A percentile compares a stretch with the other conserved stretches of the same genome.
phyloP scores from a whole-genome alignment of 2,329 filamentous ascomycete genomes.

The Rutstroemia sydowiana region DNA sequence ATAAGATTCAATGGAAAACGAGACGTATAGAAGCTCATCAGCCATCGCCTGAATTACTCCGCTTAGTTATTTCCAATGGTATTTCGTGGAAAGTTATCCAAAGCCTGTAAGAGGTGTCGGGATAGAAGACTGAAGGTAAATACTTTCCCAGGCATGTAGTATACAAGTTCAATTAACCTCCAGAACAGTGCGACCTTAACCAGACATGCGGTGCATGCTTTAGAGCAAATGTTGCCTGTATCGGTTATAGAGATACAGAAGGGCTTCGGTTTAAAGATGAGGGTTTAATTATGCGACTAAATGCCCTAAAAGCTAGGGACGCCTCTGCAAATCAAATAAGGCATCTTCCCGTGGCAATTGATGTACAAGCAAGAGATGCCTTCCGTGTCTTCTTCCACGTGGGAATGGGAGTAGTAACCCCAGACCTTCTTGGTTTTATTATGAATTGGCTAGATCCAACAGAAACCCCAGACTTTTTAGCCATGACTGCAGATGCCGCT shows the following conservation, averaged over 20 bases:
- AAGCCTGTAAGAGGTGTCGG: conserved; percentile 18
- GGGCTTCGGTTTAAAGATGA: conserved; percentile 12
- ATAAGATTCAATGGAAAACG: too few species aligned
- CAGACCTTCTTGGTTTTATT: conserved; percentile 7
- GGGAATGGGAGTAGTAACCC: not conserved
- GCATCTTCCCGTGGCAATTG: conserved; percentile 7
- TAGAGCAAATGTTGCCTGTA: conserved; percentile 8
- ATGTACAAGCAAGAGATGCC: conserved; percentile 9
- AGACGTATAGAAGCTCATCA: too few species aligned
- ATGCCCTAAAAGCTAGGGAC: not conserved
- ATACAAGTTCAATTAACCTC: not conserved
- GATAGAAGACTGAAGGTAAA: conserved; percentile 14
- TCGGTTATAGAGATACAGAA: conserved; percentile 11
- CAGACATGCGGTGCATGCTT: conserved; percentile 10
- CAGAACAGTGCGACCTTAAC: conserved; percentile 17
- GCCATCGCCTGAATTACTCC: not conserved
- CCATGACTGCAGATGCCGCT: conserved; percentile 7
- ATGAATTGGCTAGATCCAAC: not conserved
- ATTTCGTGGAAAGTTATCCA: conserved; percentile 14
- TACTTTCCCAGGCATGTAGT: not conserved
- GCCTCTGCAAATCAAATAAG: not conserved
- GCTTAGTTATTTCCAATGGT: not conserved
- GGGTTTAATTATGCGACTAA: conserved; percentile 1
- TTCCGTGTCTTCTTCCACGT: conserved; percentile 11
- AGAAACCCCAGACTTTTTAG: not conserved